Conservation (phyloP, 495 filamentous ascomycete genomes). For the Stereocaulon alpinum region DNA sequence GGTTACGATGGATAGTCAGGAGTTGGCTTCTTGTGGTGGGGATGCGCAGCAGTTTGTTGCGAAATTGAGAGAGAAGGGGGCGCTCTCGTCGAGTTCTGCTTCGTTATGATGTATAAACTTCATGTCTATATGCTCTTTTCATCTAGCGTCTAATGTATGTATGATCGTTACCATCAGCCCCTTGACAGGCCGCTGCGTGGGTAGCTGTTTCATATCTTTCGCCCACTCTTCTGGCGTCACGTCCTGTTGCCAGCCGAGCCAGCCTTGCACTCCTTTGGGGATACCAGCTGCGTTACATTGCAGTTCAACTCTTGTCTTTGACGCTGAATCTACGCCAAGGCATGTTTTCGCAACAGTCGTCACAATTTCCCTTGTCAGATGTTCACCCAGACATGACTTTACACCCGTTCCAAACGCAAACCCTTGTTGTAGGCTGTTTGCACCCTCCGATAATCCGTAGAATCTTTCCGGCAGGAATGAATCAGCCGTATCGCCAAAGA, state of each 20-base stretch:
- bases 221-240: constrained; percentile 22
- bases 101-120: neutral
- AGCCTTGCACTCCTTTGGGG: constrained; percentile 22
- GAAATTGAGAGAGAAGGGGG: neutral
- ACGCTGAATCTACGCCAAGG: neutral
- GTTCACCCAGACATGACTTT: constrained; percentile 24
- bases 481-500: constrained; percentile 19
- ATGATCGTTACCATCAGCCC: neutral
- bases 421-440: neutral
- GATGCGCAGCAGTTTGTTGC: neutral
- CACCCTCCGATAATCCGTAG: neutral
- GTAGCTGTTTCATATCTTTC: constrained; percentile 26
- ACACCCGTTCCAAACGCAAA: constrained; percentile 25
- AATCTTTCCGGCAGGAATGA: constrained; percentile 17
- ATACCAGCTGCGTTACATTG: constrained; percentile 1
- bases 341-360: constrained; percentile 13
- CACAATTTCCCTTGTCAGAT: constrained; percentile 17
- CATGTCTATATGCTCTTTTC: no score
- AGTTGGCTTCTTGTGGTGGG: neutral
- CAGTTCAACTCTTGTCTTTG: neutral
- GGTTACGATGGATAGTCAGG: neutral
- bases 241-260: constrained; percentile 24
- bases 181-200: constrained; percentile 17
- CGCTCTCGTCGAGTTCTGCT: neutral
- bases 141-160: neutral